phyloP scores from a whole-genome alignment of 148 eudicot genomes.

The Euryodendron excelsum region DNA sequence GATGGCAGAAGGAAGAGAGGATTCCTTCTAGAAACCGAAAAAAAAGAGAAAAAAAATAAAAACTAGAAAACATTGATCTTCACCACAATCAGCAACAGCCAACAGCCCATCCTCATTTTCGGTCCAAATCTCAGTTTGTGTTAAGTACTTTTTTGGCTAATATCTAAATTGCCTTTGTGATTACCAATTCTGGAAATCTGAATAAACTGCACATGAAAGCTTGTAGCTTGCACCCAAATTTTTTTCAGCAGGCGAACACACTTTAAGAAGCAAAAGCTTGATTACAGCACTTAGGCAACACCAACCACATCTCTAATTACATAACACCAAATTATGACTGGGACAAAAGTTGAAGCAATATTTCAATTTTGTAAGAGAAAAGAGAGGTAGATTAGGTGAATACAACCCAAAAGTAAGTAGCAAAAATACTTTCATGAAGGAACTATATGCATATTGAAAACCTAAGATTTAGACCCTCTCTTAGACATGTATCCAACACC shows the following conservation, averaged over 20 bases:
- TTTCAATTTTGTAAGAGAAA: neutral
- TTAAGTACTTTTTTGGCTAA: neutral
- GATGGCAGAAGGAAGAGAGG: neutral
- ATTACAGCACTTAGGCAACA: neutral
- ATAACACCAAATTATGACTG: too few species aligned
- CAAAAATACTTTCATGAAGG: too few species aligned
- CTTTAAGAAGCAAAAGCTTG: neutral
- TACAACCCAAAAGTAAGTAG: too few species aligned
- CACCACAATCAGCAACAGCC: too few species aligned
- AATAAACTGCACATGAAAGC: neutral
- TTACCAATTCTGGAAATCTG: neutral
- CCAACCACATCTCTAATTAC: too few species aligned
- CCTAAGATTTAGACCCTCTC: too few species aligned
- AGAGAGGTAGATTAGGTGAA: too few species aligned
- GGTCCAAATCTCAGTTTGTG: neutral
- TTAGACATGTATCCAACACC: too few species aligned
- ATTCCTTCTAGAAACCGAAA: too few species aligned
- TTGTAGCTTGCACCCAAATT: neutral
- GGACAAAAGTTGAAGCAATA: neutral
- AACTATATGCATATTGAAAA: too few species aligned
- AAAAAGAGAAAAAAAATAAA: too few species aligned
- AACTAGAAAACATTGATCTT: too few species aligned
- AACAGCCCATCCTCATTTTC: neutral
- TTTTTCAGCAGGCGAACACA: neutral
- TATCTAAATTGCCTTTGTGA: neutral